Base-by-base conservation (phyloP, 163 green algal genomes). In the Scenedesmus sp. region DNA sequence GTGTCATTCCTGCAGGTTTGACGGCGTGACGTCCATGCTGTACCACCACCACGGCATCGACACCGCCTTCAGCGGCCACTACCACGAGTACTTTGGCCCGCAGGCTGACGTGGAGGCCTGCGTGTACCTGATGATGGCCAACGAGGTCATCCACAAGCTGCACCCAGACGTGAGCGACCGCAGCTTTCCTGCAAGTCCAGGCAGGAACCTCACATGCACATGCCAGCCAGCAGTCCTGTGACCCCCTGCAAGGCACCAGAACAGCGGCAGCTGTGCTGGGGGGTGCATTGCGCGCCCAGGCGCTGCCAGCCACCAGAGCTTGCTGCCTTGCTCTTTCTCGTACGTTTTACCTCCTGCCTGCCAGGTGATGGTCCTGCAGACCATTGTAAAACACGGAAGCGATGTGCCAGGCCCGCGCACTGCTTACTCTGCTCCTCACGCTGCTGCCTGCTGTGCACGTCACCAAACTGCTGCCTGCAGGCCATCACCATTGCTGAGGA, bases 81-180 rank as follows among this genome's bases (percentile, higher is more conserved):
- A 98, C 89, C 65, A 93, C 44, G 97, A 99, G 94, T 99, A 99
- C 94, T 98, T 99, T 93, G 95, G 94, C 22, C 91, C 93, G 9
- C 85, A 92, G 68, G 97, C 96, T 65, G 96, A 99, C 81, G 95
- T 99, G 79, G 98, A 99, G 70, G 98, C 97, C 1, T 94, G 97
- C 24, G 97, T 98, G 35, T 99, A 99, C 93, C 94, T 99, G 35
- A 99, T 99, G 97, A 93, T 99, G 35, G 97, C 97, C 35, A 99
- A 99, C 87, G 91, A 97, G n/a, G 90, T 99, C 81, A 88, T 98
- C 16, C 96, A 99, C 89, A 83, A 80, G 0, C 81, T 99, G 30
- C 82, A 95, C 85, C 93, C 94, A 30, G 51, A 93, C 53, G 93
- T 93, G 40, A 81, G 85, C 33, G 68, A 37, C 65, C 0, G 30